Evolutionary conservation across 208 protist species (phyloP), one percentile per base, ranked within the genome.

Genomic region (Wallacemonas rigidus): DNA sequence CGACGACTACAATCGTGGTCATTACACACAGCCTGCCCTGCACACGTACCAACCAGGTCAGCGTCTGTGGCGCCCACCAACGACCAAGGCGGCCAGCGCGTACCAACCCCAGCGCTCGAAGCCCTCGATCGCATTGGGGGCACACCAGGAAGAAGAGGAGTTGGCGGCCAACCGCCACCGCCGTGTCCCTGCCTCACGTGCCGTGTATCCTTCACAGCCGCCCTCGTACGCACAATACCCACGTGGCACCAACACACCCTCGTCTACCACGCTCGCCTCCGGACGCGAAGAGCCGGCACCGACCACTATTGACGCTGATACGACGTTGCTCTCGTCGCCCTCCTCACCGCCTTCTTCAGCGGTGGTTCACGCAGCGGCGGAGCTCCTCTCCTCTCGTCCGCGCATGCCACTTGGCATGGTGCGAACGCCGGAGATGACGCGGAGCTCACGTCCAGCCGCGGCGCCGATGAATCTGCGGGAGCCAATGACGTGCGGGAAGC

Each of bases 361-460:
- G n/a, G 60, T 65, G 4, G 41, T 65, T 9, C 43, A 17, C 41
- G 60, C 60, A 8, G 60, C 60, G 40, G 38, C 60, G 38, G 60
- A 65, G 36, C 60, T 65, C 14, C 60, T 65, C 12, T 38, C 60
- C 3, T 65, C 60, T 14, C 60, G 60, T 48, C 60, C 17, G 38
- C 60, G n/a, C 38, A 17, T 17, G 60, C 60, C 60, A n/a, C 60
- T 38, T 11, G 60, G 43, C 5, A 51, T 65, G 60, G 60, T 48
- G 3, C n/a, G 39, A 7, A 45, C 60, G 40, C 40, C 60, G 2
- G 60, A 65, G 60, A 36, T 17, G 12, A 63, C 57, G 38, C 57
- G 36, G 5, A 39, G 9, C 36, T 39, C 57, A 39, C 57, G 38
- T 1, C 26, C 26, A 26, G 57, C 11, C 9, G 26, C 5, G 36